Percentiles rank a stretch among this genome's conserved stretches.
phyloP scores from a whole-genome alignment of 2,329 filamentous ascomycete genomes.

The Chaetomiaceae sp. region DNA sequence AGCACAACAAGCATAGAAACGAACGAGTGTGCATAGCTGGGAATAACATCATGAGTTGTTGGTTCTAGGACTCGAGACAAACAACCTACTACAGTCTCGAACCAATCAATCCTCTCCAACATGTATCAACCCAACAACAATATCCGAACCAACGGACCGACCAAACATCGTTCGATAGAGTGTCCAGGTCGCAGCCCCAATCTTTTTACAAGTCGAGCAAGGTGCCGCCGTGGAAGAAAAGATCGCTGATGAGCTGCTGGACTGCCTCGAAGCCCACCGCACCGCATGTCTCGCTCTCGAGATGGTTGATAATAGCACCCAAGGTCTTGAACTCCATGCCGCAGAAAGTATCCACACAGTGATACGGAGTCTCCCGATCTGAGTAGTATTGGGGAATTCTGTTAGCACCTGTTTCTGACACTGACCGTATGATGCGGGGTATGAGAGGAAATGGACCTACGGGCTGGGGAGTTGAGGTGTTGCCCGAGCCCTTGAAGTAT shows the following conservation, averaged over 20 bases:
- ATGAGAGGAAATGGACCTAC: slow-evolving; percentile 33
- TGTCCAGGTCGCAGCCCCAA: too few relatives aligned
- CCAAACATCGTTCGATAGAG: too few relatives aligned
- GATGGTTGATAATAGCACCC: slow-evolving; percentile 38
- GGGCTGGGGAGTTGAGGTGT: slow-evolving; percentile 50
- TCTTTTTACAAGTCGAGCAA: too few relatives aligned
- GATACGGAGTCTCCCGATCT: slow-evolving; percentile 38
- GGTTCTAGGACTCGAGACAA: too few relatives aligned
- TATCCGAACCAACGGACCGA: too few relatives aligned
- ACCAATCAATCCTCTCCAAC: too few relatives aligned
- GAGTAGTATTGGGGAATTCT: slow-evolving; percentile 27
- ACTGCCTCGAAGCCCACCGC: slow-evolving; percentile 34
- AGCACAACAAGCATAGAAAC: too few relatives aligned
- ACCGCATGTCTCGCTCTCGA: slow-evolving; percentile 41
- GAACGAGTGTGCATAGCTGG: too few relatives aligned
- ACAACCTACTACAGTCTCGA: too few relatives aligned
- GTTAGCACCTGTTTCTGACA: neutral
- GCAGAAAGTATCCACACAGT: slow-evolving; percentile 37
- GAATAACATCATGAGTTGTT: too few relatives aligned
- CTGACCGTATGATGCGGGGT: neutral
- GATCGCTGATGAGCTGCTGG: neutral
- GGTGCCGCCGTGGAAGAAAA: neutral
- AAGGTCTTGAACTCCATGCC: slow-evolving; percentile 36
- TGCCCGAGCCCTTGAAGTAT: slow-evolving; percentile 37
- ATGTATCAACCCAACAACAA: too few relatives aligned